Conservation (phyloP, 768 basidiomycete genomes). For the Cyclocybe aegerita region DNA sequence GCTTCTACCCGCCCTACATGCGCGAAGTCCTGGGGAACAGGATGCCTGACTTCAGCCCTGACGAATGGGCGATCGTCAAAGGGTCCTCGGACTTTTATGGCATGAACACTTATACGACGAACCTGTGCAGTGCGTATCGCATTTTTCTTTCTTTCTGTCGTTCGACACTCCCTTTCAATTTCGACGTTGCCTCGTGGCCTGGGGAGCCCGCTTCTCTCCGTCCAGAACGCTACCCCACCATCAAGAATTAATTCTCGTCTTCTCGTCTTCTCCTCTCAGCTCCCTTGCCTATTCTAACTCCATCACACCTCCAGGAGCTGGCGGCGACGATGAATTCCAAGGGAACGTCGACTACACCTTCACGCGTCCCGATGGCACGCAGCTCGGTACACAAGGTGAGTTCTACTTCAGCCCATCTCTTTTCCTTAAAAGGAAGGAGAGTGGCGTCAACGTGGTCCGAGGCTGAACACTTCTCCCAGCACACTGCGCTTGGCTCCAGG, state of each 20-base stretch:
- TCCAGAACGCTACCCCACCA: too few species aligned
- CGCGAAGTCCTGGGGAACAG: slow-evolving; percentile 54
- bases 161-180: not conserved
- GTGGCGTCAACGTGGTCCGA: not conserved
- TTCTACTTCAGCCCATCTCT: not conserved
- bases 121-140: slow-evolving; percentile 49
- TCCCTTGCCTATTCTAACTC: too few species aligned
- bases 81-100: slow-evolving; percentile 73
- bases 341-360: slow-evolving; percentile 61
- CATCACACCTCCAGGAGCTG: slow-evolving; percentile 38
- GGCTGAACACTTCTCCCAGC: slow-evolving; percentile 30
- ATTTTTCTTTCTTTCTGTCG: not conserved
- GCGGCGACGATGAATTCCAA: slow-evolving; percentile 64
- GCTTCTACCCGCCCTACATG: slow-evolving; percentile 63
- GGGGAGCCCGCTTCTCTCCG: too few species aligned
- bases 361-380: slow-evolving; percentile 59
- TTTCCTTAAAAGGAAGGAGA: not conserved
- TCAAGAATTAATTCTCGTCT: too few species aligned
- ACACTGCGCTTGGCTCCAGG: slow-evolving; percentile 66
- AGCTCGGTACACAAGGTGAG: slow-evolving; percentile 62
- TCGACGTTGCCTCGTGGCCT: not conserved
- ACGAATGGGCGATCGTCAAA: slow-evolving; percentile 56
- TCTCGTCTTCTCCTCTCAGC: too few species aligned
- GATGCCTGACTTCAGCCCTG: slow-evolving; percentile 56
- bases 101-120: slow-evolving; percentile 72